Conservation (phyloP, 2,329 filamentous ascomycete species). For the Trichoderma simmonsii region DNA sequence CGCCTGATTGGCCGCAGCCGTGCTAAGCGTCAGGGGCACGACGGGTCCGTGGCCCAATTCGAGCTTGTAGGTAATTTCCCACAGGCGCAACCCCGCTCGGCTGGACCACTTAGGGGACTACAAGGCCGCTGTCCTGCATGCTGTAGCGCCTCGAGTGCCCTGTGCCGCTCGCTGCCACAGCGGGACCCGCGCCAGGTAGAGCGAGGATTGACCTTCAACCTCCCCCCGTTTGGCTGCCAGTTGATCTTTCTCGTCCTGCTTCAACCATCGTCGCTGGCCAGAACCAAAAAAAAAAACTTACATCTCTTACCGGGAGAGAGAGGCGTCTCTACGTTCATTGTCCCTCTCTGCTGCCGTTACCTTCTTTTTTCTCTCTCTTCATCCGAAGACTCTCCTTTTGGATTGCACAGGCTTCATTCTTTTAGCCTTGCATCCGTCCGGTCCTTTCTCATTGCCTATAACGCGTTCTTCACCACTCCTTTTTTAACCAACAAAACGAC, state of each 20-base stretch:
- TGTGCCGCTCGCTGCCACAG: neutral
- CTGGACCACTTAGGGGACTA: slow-evolving; percentile 6
- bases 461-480: slow-evolving; percentile 16
- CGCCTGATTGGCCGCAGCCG: slow-evolving; percentile 3
- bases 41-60: neutral
- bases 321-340: slow-evolving; percentile 19
- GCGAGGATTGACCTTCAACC: neutral
- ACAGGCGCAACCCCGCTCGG: slow-evolving; percentile 9
- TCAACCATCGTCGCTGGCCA: slow-evolving; percentile 21
- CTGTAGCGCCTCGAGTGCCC: slow-evolving; percentile 3
- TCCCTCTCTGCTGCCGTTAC: slow-evolving; percentile 25
- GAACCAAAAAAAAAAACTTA: neutral
- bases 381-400: slow-evolving; percentile 24
- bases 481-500: slow-evolving; percentile 2
- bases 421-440: slow-evolving; percentile 39
- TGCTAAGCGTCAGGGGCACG: slow-evolving; percentile 16
- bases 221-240: neutral
- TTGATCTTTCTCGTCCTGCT: neutral
- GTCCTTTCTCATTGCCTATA: slow-evolving; percentile 19
- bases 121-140: slow-evolving; percentile 15
- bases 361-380: slow-evolving; percentile 14
- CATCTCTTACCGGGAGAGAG: slow-evolving; percentile 8
- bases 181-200: neutral
- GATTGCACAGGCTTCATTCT: slow-evolving; percentile 32
- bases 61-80: slow-evolving; percentile 16